These are phyloP conservation scores for Mycena albidolilacea DNA, from an alignment of 768 basidiomycete species.

Conservation along the genomic window DNA sequence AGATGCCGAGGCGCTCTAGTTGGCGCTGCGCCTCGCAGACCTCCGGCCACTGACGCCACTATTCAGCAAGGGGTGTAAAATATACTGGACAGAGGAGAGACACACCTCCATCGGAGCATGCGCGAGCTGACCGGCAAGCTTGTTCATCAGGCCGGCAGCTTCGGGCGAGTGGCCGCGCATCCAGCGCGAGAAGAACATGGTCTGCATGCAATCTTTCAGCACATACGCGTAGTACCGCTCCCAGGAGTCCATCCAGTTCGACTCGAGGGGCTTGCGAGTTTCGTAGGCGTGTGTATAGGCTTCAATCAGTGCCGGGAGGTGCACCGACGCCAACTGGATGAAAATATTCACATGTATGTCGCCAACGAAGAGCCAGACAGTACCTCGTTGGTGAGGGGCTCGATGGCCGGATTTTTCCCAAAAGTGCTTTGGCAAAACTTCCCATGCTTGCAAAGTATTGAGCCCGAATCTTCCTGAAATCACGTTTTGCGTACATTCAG, in stretches of 20 bases:
- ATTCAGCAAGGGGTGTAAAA: not conserved
- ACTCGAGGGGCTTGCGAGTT: conserved; percentile 22
- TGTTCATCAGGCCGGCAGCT: conserved; percentile 23
- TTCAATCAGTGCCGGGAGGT: conserved; percentile 25
- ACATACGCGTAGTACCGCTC: conserved; percentile 32
- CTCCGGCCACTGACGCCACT: conserved; percentile 24
- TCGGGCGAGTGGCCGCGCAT: conserved; percentile 32
- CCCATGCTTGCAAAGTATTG: conserved; percentile 14
- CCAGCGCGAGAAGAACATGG: conserved; percentile 37
- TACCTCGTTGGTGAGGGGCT: conserved; percentile 34
- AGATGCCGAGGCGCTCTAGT: conserved; percentile 26
- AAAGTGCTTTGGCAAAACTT: conserved; percentile 31
- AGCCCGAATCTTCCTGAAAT: not conserved
- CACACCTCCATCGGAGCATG: conserved; percentile 23
- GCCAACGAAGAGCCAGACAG: not conserved
- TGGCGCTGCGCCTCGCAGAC: conserved; percentile 34
- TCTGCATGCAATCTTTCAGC: conserved; percentile 21
- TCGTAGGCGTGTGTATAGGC: conserved; percentile 25
- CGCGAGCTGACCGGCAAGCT: conserved; percentile 21
- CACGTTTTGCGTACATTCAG: conserved; percentile 19
- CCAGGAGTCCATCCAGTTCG: conserved; percentile 35
- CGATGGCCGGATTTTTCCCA: conserved; percentile 25
- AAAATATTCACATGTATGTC: too few species aligned
- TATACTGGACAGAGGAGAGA: not conserved
- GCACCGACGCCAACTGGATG: conserved; percentile 18